Evolutionary conservation across 352 stramenopile genomes (phyloP), one percentile per base, ranked within the genome.

Genomic region (Globisporangium emineosum): DNA sequence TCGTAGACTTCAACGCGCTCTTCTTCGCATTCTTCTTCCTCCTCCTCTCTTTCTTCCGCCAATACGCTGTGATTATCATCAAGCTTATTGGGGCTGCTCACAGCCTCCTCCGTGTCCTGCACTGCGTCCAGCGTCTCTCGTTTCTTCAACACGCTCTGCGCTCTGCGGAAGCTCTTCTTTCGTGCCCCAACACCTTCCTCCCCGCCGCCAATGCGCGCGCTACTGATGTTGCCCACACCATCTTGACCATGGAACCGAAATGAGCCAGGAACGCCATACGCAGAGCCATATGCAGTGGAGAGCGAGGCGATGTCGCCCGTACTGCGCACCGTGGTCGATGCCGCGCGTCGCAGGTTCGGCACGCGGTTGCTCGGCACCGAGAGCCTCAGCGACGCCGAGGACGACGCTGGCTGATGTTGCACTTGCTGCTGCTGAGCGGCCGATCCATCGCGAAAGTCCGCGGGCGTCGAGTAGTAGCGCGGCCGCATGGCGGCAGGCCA

Each of bases 401-500:
- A 37, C 15, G 47, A 7, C 23, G n/a, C 12, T 17, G 37, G 49
- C 8, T 57, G n/a, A n/a, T n/a, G n/a, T n/a, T n/a, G 51, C 25
- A 23, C 49, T 35, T 55, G 51, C 25, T 53, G 17, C 19, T 57
- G 19, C 7, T 17, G 32, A 10, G 33, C 13, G 4, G 33, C 43
- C 10, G n/a, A 17, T 12, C 4, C n/a, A 8, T 17, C 21, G 35
- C 63, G 56, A 42, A 61, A 37, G 43, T 67, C 62, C 5, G 43
- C 42, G 19, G 62, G 62, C 32, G 53, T 67, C 53, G 62, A 67
- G 53, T 67, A 62, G 62, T 67, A 67, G 52, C 62, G 62, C 62
- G 62, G 45, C 2, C 62, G 61, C 19, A 30, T n/a, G 12, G 25
- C 21, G 10, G 58, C 59, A 6, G 60, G 8, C 52, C 37, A n/a